Base-by-base conservation (phyloP, 495 filamentous ascomycete species). In the Friedmanniomyces simplex region DNA sequence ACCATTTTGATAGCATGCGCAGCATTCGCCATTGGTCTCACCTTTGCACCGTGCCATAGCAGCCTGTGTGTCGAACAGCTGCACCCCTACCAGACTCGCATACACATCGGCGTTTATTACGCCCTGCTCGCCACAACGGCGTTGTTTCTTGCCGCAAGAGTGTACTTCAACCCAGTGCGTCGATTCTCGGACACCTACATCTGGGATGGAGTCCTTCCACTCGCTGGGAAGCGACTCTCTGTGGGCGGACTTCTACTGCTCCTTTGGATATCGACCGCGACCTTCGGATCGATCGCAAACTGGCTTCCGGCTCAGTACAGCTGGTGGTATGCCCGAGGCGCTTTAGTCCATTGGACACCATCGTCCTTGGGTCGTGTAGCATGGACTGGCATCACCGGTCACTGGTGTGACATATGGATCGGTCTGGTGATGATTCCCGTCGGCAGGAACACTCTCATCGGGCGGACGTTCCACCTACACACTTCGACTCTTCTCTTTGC, bases 401-500 rank as follows among this genome's bases (percentile, higher is more conserved):
- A 54, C 22, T 37, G 34, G 20, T 20, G 11, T 25, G 52, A 54
- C 21, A 26, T 41, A 32, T 26, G 26, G 30, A 14, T 54, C 13
- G 52, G 52, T 11, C 25, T 54, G 52, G 32, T 54, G 7, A 37
- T 54, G n/a, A 22, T 54, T 22, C 52, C 52, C 7, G 52, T 54
- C 2, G 37, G 52, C 6, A 42, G 52, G 24, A 41, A 54, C 34
- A 54, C 11, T 30, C 12, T 54, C 32, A 16, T 54, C 16, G 52
- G 52, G 1, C 8, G 22, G 32, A 32, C 24, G 32, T 54, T 54
- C 21, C 1, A 6, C 32, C 13, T 54, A 14, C 52, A 54, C 25
- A 18, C 26, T 20, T 37, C 20, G 20, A 25, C 34, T 41, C 18
- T 54, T 3, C 20, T 54, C 7, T 42, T 18, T 24, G 32, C 37